Percentiles rank a stretch among this genome's conserved stretches.
phyloP scores from a whole-genome alignment of 305 asterid species.

The Fraxinus latifolia region DNA sequence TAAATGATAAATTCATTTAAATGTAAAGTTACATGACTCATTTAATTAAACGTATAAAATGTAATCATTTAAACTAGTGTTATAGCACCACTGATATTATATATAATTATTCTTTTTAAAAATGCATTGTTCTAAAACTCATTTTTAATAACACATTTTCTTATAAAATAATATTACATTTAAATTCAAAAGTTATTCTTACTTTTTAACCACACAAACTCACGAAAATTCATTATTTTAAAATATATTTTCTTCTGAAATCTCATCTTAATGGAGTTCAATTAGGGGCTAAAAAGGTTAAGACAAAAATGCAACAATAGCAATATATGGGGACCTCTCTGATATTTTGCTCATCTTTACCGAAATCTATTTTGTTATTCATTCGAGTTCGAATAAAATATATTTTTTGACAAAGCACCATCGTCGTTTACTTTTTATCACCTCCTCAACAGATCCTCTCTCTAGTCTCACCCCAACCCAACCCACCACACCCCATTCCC shows the following conservation, averaged over 20 bases:
- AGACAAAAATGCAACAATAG: not conserved
- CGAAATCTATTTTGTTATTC: constrained; percentile 6
- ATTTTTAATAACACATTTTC: too few relatives aligned
- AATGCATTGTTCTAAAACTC: too few relatives aligned
- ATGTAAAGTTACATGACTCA: too few relatives aligned
- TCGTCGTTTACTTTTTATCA: constrained; percentile 35
- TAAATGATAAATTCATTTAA: not conserved
- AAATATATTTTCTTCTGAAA: not conserved
- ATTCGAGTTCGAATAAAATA: not conserved
- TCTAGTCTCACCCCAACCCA: not conserved
- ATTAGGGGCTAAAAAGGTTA: not conserved
- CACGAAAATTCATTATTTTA: not conserved
- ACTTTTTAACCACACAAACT: too few relatives aligned
- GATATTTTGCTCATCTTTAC: not conserved
- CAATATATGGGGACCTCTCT: not conserved
- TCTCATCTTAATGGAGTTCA: not conserved
- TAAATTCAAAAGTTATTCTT: not conserved
- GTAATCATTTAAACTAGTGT: too few relatives aligned
- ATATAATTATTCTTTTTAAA: too few relatives aligned
- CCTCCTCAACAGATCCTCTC: constrained; percentile 29
- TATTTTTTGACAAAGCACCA: constrained; percentile 27
- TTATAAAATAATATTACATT: too few relatives aligned
- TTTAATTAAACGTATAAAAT: not conserved
- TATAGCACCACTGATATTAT: not conserved
- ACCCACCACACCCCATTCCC: not conserved